Evolutionary conservation across 2,329 filamentous ascomycete genomes (phyloP).

Genomic region (Arthrobotrys iridis): DNA sequence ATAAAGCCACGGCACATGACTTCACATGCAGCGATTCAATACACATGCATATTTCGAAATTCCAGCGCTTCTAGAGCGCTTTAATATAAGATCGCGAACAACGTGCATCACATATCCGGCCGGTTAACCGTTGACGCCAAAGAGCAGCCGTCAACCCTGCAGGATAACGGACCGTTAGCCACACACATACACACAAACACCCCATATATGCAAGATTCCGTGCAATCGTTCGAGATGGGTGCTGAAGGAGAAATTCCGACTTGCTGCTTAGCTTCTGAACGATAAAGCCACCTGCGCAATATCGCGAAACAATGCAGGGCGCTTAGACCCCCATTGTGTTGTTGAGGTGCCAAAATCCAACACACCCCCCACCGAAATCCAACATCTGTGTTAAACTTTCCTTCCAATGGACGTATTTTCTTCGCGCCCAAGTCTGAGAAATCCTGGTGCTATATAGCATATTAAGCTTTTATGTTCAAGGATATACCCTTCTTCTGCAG

Average conservation of each 20-base stretch:
- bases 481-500: constrained; percentile 27
- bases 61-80: constrained; percentile 22
- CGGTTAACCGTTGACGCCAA: neutral
- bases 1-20: constrained; percentile 10
- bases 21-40: neutral
- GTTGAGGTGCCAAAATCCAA: neutral
- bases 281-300: neutral
- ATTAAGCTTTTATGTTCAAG: constrained; percentile 28
- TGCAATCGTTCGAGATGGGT: neutral
- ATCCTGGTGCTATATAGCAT: constrained; percentile 35
- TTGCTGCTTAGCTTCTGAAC: neutral
- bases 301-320: constrained; percentile 30
- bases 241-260: constrained; percentile 7
- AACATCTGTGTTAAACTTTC: neutral
- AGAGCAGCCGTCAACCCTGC: constrained; percentile 5
- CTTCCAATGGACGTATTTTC: neutral
- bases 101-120: neutral
- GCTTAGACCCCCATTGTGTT: constrained; percentile 17
- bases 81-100: constrained; percentile 22
- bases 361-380: neutral
- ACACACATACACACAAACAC: neutral
- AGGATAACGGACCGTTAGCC: neutral
- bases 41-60: neutral
- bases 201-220: neutral
- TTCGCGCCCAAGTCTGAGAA: constrained; percentile 29